Percentiles rank a stretch among this genome's conserved stretches.
These are phyloP conservation scores for Yarrowia galli DNA, from an alignment of 1,139 yeast genomes.

Conservation along the genomic window DNA sequence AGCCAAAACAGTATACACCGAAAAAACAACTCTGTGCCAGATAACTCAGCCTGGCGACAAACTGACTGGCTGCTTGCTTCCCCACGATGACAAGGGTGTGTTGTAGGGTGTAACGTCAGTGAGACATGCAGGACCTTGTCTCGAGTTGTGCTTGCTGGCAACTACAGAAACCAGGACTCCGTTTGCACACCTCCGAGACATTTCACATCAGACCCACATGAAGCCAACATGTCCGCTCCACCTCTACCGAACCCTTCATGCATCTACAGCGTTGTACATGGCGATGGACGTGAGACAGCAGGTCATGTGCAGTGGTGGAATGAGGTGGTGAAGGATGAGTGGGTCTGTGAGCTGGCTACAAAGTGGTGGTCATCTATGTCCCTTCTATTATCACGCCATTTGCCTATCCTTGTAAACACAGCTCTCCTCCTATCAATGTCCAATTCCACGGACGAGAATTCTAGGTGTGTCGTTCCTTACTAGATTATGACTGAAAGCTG, in stretches of 20 bases:
- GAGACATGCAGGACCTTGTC: conserved; percentile 19
- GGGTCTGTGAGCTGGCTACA: no score
- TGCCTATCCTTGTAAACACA: no score
- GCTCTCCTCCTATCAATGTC: no score
- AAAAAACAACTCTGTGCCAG: no score
- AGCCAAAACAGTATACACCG: no score
- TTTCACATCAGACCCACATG: conserved; percentile 6
- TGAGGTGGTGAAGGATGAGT: background rate
- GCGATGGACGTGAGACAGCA: background rate
- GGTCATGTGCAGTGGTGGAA: background rate
- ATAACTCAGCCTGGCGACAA: no score
- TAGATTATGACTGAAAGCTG: no score
- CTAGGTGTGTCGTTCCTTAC: no score
- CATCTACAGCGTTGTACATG: background rate
- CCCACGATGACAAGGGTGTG: conserved; percentile 31
- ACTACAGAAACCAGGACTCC: no score
- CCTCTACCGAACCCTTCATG: background rate
- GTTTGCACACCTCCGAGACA: background rate
- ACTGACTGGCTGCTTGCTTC: conserved; percentile 1
- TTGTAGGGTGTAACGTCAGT: conserved; percentile 18
- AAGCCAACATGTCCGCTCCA: background rate
- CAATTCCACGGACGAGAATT: no score
- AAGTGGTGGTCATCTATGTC: no score
- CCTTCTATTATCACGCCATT: no score
- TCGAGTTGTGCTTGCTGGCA: background rate